A percentile compares a stretch with the other conserved stretches of the same genome.
Evolutionary conservation across 768 basidiomycete genomes (phyloP).

Genomic region (Tricholoma terreum): DNA sequence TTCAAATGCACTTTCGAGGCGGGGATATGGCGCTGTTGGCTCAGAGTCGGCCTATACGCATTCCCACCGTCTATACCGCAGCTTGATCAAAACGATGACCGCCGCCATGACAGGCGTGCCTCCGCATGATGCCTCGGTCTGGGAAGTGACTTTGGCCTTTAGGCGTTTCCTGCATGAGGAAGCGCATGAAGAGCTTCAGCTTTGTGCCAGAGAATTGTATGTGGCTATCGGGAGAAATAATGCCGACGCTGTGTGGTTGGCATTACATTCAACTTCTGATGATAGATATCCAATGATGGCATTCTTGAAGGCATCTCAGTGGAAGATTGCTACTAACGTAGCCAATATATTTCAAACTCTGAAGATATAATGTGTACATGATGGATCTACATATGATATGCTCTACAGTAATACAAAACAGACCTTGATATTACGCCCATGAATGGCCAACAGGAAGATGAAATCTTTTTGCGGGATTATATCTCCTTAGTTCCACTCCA

Average conservation of each 20-base stretch:
- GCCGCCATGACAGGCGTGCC: constrained; percentile 65
- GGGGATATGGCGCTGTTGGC: constrained; percentile 48
- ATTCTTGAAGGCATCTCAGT: constrained; percentile 54
- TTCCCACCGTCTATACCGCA: constrained; percentile 76
- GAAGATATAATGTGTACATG: background rate
- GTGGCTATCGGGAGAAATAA: constrained; percentile 56
- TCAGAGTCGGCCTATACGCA: constrained; percentile 75
- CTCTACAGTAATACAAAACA: background rate
- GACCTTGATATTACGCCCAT: background rate
- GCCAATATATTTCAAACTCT: constrained; percentile 28
- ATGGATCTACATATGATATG: background rate
- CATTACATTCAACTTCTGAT: constrained; percentile 53
- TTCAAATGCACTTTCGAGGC: constrained; percentile 61
- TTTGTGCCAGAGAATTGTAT: constrained; percentile 64
- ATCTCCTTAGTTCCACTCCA: constrained; percentile 75
- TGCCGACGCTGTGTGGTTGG: constrained; percentile 83
- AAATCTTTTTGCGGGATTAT: constrained; percentile 40
- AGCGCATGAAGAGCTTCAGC: constrained; percentile 74
- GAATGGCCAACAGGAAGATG: constrained; percentile 9
- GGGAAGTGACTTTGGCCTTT: constrained; percentile 78
- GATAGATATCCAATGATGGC: constrained; percentile 36
- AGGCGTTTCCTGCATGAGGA: constrained; percentile 70
- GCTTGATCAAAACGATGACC: constrained; percentile 72
- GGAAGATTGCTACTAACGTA: constrained; percentile 57
- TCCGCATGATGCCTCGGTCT: constrained; percentile 65